Conservation (phyloP, 768 basidiomycete species). For the Exidia glandulosa region DNA sequence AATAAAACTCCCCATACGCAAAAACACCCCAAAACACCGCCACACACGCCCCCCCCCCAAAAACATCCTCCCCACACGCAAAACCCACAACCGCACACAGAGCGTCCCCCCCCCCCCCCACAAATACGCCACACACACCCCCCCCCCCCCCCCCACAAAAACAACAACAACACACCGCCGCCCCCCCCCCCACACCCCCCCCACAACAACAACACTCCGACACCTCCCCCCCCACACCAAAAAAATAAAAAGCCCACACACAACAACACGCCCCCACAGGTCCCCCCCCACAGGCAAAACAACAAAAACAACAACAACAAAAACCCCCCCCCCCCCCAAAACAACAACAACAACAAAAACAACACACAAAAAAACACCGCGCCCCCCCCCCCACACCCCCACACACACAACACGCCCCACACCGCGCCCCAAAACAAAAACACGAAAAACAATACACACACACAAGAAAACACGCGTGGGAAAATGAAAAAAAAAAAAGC, state of each 20-base stretch:
- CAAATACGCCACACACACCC: background rate
- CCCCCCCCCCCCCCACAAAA: background rate
- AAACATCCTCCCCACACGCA: background rate
- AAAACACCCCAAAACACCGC: slow-evolving; percentile 2
- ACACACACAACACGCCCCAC: too few species aligned
- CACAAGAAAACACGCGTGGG: too few species aligned
- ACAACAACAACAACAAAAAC: too few species aligned
- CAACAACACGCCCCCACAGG: background rate
- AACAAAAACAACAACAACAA: too few species aligned
- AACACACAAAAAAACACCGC: too few species aligned
- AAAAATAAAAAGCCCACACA: background rate
- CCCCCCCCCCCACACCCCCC: background rate
- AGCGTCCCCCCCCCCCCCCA: background rate
- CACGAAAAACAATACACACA: too few species aligned
- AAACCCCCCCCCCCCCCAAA: too few species aligned
- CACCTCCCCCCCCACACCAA: background rate
- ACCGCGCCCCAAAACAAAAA: too few species aligned
- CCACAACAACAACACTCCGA: background rate
- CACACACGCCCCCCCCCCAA: background rate
- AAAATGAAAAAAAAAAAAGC: too few species aligned
- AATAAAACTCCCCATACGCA: too few species aligned
- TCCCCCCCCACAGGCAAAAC: too few species aligned
- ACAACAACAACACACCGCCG: background rate
- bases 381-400: too few species aligned
- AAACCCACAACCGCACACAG: background rate